phyloP scores from a whole-genome alignment of 2,329 filamentous ascomycete species.

The Tolypocladium inflatum region DNA sequence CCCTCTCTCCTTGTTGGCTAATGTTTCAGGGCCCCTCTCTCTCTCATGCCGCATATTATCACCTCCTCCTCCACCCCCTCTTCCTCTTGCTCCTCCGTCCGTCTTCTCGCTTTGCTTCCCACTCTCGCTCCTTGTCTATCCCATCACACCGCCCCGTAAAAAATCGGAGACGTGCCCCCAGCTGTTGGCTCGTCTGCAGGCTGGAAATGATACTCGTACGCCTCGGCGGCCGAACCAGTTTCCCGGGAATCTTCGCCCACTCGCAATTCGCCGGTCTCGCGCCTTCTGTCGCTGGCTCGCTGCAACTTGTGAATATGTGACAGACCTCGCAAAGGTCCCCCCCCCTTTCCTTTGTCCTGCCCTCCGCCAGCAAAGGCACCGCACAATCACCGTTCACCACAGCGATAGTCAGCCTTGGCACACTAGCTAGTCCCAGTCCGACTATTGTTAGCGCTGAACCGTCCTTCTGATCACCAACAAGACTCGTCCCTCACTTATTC shows the following conservation, averaged over 20 bases:
- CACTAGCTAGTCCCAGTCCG: background rate
- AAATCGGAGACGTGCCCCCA: background rate
- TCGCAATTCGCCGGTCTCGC: background rate
- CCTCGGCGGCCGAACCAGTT: background rate
- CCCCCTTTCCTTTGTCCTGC: background rate
- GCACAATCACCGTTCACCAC: background rate
- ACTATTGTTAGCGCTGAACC: slow-evolving; percentile 4
- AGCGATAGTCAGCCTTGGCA: background rate
- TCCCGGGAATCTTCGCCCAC: background rate
- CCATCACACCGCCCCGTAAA: background rate
- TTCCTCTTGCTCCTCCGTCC: background rate
- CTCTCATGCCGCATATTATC: background rate
- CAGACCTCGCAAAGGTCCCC: background rate
- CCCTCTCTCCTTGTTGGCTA: background rate
- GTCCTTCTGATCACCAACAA: background rate
- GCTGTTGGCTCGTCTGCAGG: background rate
- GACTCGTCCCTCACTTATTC: background rate
- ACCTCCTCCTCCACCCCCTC: background rate
- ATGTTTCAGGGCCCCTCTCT: background rate
- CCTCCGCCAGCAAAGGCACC: background rate
- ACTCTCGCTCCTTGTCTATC: background rate
- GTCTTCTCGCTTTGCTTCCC: background rate
- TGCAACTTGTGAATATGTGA: background rate
- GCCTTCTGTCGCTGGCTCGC: background rate
- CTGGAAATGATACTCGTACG: background rate